Evolutionary conservation across 805 yeast species (phyloP), one percentile per base, ranked within the genome.

Genomic region (Wickerhamiella slavikovae): DNA sequence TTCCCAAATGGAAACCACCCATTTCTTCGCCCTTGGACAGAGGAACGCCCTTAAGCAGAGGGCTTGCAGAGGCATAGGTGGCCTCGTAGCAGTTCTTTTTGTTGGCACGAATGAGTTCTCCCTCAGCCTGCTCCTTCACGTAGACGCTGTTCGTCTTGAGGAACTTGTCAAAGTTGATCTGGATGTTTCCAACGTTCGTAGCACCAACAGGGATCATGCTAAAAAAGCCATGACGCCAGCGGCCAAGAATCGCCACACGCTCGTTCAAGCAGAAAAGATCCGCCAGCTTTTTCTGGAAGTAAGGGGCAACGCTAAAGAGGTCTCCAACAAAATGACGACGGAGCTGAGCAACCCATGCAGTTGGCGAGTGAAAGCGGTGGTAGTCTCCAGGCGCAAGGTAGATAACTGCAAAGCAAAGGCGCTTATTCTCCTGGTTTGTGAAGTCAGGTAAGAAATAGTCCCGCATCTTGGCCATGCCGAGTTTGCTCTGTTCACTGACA

Each of bases 201-300:
- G 99, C 99, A 10, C 99, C 99, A 9, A 89, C 98, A 0, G 99
- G 95, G 1, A 93, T 85, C 99, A 89, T 89, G 39, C 91, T 74
- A 57, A 89, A 89, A 44, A 89, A 89, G 0, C 99, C 99, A 49
- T 89, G 66, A 48, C 76, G 78, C 98, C 98, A 89, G 44, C 79
- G 71, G 1, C 99, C 99, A 33, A 89, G 62, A 29, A 89, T 55
- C 0, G 98, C 92, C 3, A 89, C 98, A 42, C 99, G 66, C 54
- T 89, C 99, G 49, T 89, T 89, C 41, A 89, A 57, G 3, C 85
- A 78, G 49, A 89, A 89, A 38, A 89, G 63, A 23, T 89, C 85
- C 31, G 74, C 73, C 34, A 89, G 64, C 15, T 91, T 71, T 38
- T 66, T 68, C 54, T 89, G 98, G 59, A 89, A 83, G 49, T 75